phyloP scores from a whole-genome alignment of 441 rosid genomes.

The Populus hybrid region DNA sequence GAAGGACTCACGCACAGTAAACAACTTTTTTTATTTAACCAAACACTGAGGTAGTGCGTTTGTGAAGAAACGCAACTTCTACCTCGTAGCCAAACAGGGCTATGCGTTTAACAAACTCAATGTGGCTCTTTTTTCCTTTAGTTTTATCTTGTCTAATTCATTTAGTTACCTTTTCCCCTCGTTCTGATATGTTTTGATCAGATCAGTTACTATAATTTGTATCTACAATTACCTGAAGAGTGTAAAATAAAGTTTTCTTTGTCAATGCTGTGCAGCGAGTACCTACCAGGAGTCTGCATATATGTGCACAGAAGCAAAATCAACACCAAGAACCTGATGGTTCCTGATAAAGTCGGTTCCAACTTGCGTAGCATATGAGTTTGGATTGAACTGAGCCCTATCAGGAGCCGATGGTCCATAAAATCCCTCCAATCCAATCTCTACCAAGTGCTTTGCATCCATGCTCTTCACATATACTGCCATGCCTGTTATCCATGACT shows the following conservation, averaged over 20 bases:
- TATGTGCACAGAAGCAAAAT: constrained; percentile 63
- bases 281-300: constrained; percentile 77
- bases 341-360: constrained; percentile 73
- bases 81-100: too few relatives aligned
- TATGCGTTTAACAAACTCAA: not conserved
- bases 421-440: constrained; percentile 70
- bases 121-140: constrained; percentile 2
- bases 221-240: too few relatives aligned
- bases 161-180: too few relatives aligned
- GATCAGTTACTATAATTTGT: too few relatives aligned
- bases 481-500: constrained; percentile 75
- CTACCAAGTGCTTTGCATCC: constrained; percentile 63
- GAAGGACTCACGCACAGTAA: too few relatives aligned
- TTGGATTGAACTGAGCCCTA: constrained; percentile 65
- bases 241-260: not conserved
- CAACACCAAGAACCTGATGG: constrained; percentile 54
- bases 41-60: too few relatives aligned
- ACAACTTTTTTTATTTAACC: too few relatives aligned
- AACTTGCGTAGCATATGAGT: constrained; percentile 48
- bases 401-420: constrained; percentile 65
- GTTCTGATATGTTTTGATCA: too few relatives aligned
- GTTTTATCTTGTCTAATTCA: not conserved
- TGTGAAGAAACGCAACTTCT: too few relatives aligned
- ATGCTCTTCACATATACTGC: constrained; percentile 56
- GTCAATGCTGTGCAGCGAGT: constrained; percentile 7